Evolutionary conservation across 164 flowering plant species (phyloP).

Genomic region (Liriodendron chinense): DNA sequence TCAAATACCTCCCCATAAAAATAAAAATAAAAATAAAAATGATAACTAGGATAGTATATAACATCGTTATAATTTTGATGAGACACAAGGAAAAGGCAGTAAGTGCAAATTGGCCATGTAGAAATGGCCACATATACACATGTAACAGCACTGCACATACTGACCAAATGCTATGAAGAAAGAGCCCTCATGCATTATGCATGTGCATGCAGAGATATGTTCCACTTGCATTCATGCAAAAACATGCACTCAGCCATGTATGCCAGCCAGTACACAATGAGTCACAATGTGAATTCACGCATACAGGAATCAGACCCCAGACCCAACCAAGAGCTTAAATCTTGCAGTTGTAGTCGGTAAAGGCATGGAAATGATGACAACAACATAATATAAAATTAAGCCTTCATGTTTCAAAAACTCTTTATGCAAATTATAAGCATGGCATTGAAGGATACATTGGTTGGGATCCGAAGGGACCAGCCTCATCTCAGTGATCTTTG

Average conservation of each 20-base stretch:
- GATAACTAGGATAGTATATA: too few relatives aligned
- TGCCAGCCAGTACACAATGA: neutral
- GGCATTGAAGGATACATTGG: constrained; percentile 43
- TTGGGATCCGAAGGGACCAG: constrained; percentile 80
- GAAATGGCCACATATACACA: neutral
- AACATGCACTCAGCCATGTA: neutral
- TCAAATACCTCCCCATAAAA: too few relatives aligned
- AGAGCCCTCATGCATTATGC: neutral
- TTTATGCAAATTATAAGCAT: neutral
- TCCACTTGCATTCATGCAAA: neutral
- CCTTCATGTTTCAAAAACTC: neutral
- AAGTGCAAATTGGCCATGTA: too few relatives aligned
- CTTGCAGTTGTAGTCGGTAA: neutral
- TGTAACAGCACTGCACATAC: neutral
- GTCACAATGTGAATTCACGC: neutral
- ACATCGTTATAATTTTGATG: neutral
- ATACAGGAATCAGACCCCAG: neutral
- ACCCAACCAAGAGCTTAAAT: neutral
- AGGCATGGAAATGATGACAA: neutral
- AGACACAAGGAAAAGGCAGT: neutral
- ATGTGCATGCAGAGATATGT: neutral
- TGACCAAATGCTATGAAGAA: neutral
- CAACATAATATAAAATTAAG: neutral
- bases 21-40: too few relatives aligned
- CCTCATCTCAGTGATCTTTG: constrained; percentile 85